phyloP scores from a whole-genome alignment of 108 stramenopile genomes.

The Fragilaria crotonensis region DNA sequence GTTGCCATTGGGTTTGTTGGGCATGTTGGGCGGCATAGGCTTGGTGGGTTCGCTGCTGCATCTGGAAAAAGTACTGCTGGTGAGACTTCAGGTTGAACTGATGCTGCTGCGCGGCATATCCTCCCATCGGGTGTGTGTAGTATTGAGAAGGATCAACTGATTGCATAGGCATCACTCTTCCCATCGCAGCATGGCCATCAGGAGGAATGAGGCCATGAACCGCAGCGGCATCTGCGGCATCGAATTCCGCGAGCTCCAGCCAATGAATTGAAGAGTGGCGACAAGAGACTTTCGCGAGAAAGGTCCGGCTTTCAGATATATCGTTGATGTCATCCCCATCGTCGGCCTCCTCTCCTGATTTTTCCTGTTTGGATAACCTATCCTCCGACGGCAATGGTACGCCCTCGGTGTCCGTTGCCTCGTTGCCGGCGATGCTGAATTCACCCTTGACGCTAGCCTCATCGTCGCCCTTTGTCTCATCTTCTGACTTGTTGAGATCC shows the following conservation, averaged over 20 bases:
- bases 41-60: conserved; percentile 33
- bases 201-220: background rate
- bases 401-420: background rate
- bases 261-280: conserved; percentile 32
- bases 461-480: conserved; percentile 5
- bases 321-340: conserved; percentile 50
- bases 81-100: conserved; percentile 28
- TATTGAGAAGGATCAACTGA: conserved; percentile 27
- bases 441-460: background rate
- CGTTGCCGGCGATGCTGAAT: background rate
- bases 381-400: background rate
- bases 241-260: conserved; percentile 44
- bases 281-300: conserved; percentile 48
- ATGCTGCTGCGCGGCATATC: conserved; percentile 24
- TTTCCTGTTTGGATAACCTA: conserved; percentile 1
- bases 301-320: conserved; percentile 52
- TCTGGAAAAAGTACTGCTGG: conserved; percentile 37
- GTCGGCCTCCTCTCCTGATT: conserved; percentile 10
- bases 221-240: conserved; percentile 7
- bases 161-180: background rate
- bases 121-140: conserved; percentile 11
- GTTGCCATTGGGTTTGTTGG: conserved; percentile 22
- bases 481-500: background rate
- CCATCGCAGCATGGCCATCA: background rate
- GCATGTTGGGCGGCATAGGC: conserved; percentile 12